Base-by-base conservation (phyloP, 768 basidiomycete species). In the Boletus sensibilis region DNA sequence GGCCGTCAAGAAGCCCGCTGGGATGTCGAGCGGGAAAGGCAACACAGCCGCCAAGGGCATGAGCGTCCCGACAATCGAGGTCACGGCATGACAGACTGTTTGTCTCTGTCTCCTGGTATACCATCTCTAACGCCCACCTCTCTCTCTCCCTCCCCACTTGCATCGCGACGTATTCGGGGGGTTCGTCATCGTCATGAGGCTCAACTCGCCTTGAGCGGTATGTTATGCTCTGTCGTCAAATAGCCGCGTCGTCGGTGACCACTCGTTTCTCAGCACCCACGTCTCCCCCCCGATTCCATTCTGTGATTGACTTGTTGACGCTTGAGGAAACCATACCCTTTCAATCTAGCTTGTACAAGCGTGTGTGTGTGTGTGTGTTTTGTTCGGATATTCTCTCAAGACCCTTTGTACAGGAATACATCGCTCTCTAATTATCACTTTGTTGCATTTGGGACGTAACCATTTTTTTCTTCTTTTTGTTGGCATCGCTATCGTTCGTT, bases 1-100 rank as follows among this genome's bases (percentile, higher is more conserved):
- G 27, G 70, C 66, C 5, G 34, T 41, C 47, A 78, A 77, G 65
- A 80, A 78, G 45, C 61, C 66, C 7, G 40, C 59, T 0, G 59
- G 53, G 29, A 21, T 41, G 35, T 53, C 58, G n/a, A 56, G 58
- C 18, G 72, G 66, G 27, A 76, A 71, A 34, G 51, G 63, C 5
- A 39, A 37, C 13, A 25, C 21, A 0, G 20, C 18, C 23, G 20
- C 25, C 53, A 73, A 57, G 43, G 49, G 45, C 4, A 18, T 54
- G 5, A 48, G 18, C 18, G 43, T 69, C 12, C 70, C 70, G 12
- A 66, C 60, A 33, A 73, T 73, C 29, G 72, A 72, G 33, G 59
- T 72, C 1, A 68, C 70, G 21, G 45, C 67, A 25, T 71, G 47
- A 60, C 18, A 11, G 23, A 6, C 12, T n/a, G 23, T 39, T 21